Evolutionary conservation across 257 asterid genomes (phyloP).

Genomic region (Forsythia suspensa): DNA sequence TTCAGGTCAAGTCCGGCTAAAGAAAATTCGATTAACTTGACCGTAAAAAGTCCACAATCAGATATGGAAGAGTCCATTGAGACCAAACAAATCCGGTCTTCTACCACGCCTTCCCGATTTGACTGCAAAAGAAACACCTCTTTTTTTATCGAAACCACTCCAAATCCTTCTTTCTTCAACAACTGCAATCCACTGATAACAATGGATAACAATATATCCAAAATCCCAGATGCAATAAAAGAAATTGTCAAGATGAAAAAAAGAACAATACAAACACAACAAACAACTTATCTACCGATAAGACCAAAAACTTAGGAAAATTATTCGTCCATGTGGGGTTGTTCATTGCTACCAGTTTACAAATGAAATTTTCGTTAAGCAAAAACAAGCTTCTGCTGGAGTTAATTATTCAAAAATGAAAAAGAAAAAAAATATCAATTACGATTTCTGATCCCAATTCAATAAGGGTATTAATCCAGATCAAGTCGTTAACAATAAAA

Average conservation of each 20-base stretch:
- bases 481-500: slow-evolving; percentile 20
- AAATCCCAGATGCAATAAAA: slow-evolving; percentile 18
- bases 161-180: slow-evolving; percentile 22
- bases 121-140: neutral
- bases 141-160: slow-evolving; percentile 15
- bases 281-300: neutral
- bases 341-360: neutral
- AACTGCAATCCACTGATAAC: slow-evolving; percentile 36
- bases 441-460: slow-evolving; percentile 34
- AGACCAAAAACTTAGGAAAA: neutral
- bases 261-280: neutral
- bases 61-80: neutral
- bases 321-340: neutral
- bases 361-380: neutral
- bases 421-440: slow-evolving; percentile 13
- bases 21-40: no score
- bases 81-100: neutral
- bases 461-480: slow-evolving; percentile 25
- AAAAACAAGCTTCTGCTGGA: neutral
- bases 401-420: neutral
- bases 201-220: slow-evolving; percentile 27
- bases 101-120: neutral
- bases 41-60: no score
- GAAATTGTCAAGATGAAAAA: neutral
- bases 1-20: no score